Base-by-base conservation (phyloP, 805 yeast species). In the Isabelozyma rhagii region DNA sequence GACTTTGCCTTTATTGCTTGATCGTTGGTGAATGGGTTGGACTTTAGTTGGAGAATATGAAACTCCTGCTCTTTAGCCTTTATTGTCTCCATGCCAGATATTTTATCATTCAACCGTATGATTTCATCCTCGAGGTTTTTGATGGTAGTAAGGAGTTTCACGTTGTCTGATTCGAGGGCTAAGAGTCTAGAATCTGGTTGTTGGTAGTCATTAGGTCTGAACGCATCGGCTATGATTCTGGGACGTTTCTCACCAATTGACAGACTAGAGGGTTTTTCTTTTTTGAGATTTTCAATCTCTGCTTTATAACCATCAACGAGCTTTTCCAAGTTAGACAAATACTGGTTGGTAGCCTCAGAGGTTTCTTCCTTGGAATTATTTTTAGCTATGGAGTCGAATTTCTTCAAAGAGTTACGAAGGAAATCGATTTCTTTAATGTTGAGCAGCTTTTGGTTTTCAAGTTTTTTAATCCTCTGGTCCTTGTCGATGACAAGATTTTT, bases 21-120 rank as follows among this genome's bases (percentile, higher is more conserved):
- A 54, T 85, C 85, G 13, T 72, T 72, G 2, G 75, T 48, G 11
- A 84, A 75, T 1, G 96, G 96, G 61, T 85, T 88, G 31, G 80
- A 76, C 43, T 84, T 75, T 49, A 87, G 65, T 62, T 87, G 87
- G 11, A 89, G 63, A 2, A 89, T 74, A 46, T 83, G 76, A 1
- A 75, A 51, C 28, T 63, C 54, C 8, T 59, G 52, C 31, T 54
- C 55, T 43, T 63, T 62, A 8, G 47, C 8, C 15, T 62, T 54
- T 4, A 68, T 48, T n/a, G 50, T 43, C 15, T 58, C 53, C 5
- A 58, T 46, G 28, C 70, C 53, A 2, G 68, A 58, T 38, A 70
- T 45, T 46, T 77, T 78, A 14, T 67, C 64, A 9, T 72, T 65
- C 40, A 80, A 58, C 1, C 64, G 52, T 4, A 60, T 61, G 3